Percentiles rank a stretch among this genome's conserved stretches.
Evolutionary conservation across 371 early-diverging fungal species (phyloP).

Genomic region (Rozella allomycis): DNA sequence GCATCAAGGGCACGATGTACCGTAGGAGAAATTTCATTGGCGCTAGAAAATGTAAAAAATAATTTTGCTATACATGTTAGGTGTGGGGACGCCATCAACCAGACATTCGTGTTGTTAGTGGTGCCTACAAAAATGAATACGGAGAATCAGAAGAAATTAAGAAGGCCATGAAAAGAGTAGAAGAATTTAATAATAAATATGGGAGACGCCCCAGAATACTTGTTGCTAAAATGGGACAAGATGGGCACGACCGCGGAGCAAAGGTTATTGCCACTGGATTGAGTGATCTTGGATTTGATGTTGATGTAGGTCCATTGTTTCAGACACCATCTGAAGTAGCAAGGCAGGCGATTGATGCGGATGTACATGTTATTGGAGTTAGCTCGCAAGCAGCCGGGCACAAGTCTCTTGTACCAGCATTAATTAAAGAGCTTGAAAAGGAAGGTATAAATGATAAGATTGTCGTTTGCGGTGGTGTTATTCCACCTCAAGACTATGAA

Average conservation of each 20-base stretch:
- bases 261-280: conserved; percentile 71
- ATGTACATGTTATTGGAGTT: conserved; percentile 65
- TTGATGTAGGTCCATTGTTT: conserved; percentile 68
- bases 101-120: conserved; percentile 44
- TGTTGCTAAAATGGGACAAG: conserved; percentile 74
- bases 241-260: conserved; percentile 71
- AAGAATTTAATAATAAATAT: conserved; percentile 26
- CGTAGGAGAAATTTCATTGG: conserved; percentile 56
- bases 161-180: conserved; percentile 31
- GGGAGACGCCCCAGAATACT: conserved; percentile 60
- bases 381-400: conserved; percentile 66
- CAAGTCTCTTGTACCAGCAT: conserved; percentile 52
- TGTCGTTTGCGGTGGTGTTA: conserved; percentile 59
- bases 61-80: too few species aligned
- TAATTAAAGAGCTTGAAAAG: conserved; percentile 43
- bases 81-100: conserved; percentile 60
- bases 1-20: conserved; percentile 49
- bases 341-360: conserved; percentile 59
- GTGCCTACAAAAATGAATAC: conserved; percentile 61
- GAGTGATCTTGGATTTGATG: conserved; percentile 68
- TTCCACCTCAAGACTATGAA: conserved; percentile 58
- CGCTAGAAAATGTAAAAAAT: conserved; percentile 40
- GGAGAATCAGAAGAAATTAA: conserved; percentile 36
- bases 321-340: conserved; percentile 67
- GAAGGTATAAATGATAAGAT: conserved; percentile 41